phyloP scores from a whole-genome alignment of 176 grass and related monocot species.

The Aechmea fasciata region DNA sequence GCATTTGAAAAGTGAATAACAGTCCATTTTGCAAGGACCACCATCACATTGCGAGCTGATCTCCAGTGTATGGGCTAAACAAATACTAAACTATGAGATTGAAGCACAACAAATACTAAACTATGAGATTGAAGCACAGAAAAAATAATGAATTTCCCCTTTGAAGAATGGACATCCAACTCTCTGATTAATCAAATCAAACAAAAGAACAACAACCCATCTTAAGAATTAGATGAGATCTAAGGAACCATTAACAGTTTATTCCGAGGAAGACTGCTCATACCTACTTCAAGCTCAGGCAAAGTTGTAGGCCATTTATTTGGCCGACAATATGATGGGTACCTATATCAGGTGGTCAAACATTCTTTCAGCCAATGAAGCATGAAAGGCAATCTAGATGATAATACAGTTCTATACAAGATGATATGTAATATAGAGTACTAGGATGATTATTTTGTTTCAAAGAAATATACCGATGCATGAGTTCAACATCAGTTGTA shows the following conservation, averaged over 20 bases:
- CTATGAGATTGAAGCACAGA: no score
- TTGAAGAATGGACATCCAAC: background rate
- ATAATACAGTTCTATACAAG: background rate
- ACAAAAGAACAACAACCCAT: background rate
- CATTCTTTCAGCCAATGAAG: background rate
- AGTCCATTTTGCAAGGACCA: no score
- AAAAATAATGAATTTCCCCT: background rate
- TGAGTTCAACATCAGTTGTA: conserved; percentile 46
- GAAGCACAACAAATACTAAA: no score
- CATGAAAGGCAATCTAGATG: background rate
- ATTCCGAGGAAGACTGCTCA: background rate
- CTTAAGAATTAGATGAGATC: no score
- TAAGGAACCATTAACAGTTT: background rate
- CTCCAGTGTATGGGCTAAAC: no score
- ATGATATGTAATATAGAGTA: background rate
- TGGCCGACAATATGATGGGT: conserved; percentile 81
- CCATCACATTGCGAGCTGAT: no score
- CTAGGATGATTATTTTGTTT: conserved; percentile 6
- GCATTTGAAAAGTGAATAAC: no score
- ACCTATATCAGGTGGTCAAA: conserved; percentile 35
- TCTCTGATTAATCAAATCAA: background rate
- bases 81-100: no score
- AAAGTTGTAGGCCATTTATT: conserved; percentile 77
- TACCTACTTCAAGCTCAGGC: conserved; percentile 75
- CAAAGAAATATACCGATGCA: conserved; percentile 41